phyloP scores from a whole-genome alignment of 495 filamentous ascomycete genomes.

The Aspergillus haitiensis region DNA sequence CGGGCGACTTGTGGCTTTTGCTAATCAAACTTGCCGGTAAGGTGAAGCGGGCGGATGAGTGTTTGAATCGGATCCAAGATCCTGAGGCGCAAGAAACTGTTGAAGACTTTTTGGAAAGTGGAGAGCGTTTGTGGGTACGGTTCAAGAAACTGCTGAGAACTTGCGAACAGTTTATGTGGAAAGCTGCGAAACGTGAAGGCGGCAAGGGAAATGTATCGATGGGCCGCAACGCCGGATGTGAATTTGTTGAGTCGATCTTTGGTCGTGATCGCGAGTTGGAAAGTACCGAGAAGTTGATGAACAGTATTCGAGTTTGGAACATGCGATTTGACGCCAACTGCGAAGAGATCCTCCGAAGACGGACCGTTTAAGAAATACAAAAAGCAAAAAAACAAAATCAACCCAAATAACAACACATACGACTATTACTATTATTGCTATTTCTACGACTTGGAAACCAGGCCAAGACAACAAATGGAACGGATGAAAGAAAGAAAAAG shows the following conservation, averaged over 20 bases:
- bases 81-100: constrained; percentile 76
- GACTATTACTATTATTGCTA: no score
- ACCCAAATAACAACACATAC: constrained; percentile 11
- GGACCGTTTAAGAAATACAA: constrained; percentile 29
- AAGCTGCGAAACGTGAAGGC: constrained; percentile 65
- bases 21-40: constrained; percentile 96
- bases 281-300: constrained; percentile 94
- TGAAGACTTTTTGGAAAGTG: constrained; percentile 88
- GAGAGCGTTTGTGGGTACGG: constrained; percentile 82
- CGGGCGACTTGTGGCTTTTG: constrained; percentile 92
- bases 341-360: constrained; percentile 73
- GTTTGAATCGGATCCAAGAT: constrained; percentile 68
- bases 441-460: constrained; percentile 4
- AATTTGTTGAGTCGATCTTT: constrained; percentile 97
- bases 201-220: constrained; percentile 66
- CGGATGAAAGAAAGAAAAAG: background rate
- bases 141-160: constrained; percentile 84
- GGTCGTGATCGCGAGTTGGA: constrained; percentile 89
- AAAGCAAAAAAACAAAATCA: constrained; percentile 13
- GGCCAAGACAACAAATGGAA: background rate
- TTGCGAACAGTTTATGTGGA: constrained; percentile 93
- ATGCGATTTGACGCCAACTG: constrained; percentile 96
- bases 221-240: constrained; percentile 89
- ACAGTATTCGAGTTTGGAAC: constrained; percentile 87
- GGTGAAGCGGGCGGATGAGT: constrained; percentile 87